Base-by-base conservation (phyloP, 73 alveolate species). In the Paraurostyla sp. region DNA sequence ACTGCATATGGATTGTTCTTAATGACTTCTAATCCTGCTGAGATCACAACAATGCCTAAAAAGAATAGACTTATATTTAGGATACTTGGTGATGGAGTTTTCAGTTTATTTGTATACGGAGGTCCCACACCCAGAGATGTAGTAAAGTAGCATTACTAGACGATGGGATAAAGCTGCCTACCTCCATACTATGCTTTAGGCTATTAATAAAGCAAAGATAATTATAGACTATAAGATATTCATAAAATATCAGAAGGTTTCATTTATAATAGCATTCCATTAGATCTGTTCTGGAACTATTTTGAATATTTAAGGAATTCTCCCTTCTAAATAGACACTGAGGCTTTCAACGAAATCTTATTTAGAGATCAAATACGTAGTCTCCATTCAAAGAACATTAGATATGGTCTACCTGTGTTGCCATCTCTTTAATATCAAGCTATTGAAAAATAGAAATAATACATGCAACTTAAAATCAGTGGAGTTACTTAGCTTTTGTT, bases 171-270 rank as follows among this genome's bases (percentile, higher is more conserved):
- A 11, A 3, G 51, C 16, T 7, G 15, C 9, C 15, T 62, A 16
- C 80, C 80, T 32, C 80, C 80, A 4, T 62, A 62, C 27, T 62
- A 29, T 32, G 80, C 80, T 32, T 32, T 62, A 11, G 80, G 80
- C 29, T 62, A 32, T 22, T 62, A 62, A 25, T 29, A 32, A 22
- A 36, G 80, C 54, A 62, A 29, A 62, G 52, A 29, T 62, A 62
- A 32, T 25, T 32, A 36, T 25, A 62, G 80, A 62, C 13, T 62
- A 6, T 13, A 29, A 29, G 80, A 62, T 29, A 62, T 36, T 62
- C 56, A 22, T 32, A 36, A 62, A 32, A 36, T 62, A 9, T 62
- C 80, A 62, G 80, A 62, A 11, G 23, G 80, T 3, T 62, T 62
- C 29, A 15, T 62, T 3, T 23, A 9, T 9, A 62, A 36, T 32